phyloP scores from a whole-genome alignment of 768 basidiomycete species.

The Imleria badia region DNA sequence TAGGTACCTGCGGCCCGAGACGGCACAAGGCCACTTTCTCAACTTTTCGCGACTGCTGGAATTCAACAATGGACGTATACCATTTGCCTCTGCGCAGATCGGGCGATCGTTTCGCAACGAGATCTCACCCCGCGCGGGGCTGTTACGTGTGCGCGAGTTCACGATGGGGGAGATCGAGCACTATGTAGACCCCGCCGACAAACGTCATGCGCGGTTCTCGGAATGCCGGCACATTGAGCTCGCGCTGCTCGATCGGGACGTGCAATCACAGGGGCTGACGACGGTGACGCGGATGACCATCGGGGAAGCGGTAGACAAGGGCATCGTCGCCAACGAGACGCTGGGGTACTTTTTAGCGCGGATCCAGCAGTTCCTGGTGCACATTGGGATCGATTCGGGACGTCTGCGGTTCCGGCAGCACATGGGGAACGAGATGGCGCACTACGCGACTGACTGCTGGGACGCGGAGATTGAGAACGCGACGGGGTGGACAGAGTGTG shows the following conservation, averaged over 20 bases:
- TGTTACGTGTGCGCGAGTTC: conserved; percentile 97
- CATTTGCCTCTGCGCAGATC: conserved; percentile 97
- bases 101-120: conserved; percentile 97
- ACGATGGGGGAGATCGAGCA: conserved; percentile 99
- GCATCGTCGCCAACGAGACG: conserved; percentile 93
- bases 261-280: conserved; percentile 76
- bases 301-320: conserved; percentile 85
- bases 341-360: conserved; percentile 96
- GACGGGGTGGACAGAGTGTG: conserved; percentile 91
- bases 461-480: conserved; percentile 97
- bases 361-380: conserved; percentile 84
- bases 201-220: conserved; percentile 79
- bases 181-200: conserved; percentile 93
- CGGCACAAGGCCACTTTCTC: conserved; percentile 97
- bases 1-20: conserved; percentile 95
- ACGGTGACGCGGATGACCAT: conserved; percentile 65
- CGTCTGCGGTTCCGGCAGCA: conserved; percentile 95
- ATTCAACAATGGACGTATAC: conserved; percentile 95
- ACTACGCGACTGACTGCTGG: conserved; percentile 99
- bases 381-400: conserved; percentile 84
- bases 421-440: conserved; percentile 99
- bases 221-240: conserved; percentile 78
- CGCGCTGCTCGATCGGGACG: conserved; percentile 74
- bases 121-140: conserved; percentile 94
- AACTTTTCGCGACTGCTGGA: conserved; percentile 97